A percentile compares a stretch with the other conserved stretches of the same genome.
Conservation (phyloP, 495 filamentous ascomycete genomes). For the Tuber borchii region DNA sequence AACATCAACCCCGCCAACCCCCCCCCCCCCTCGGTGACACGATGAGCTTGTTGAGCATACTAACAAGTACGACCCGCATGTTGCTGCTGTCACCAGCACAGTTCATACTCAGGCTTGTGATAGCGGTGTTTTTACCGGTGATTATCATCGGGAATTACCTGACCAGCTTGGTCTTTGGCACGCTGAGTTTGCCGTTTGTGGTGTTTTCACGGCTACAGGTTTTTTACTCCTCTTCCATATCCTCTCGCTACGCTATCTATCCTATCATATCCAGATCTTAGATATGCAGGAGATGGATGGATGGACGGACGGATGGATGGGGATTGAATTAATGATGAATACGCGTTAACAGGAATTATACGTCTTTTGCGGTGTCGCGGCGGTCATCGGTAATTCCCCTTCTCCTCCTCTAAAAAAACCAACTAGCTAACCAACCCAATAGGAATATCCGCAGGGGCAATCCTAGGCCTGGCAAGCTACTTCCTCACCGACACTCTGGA, state of each 20-base stretch:
- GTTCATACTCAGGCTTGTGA: conserved; percentile 14
- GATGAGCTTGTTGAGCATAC: conserved; percentile 16
- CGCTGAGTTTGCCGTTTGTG: conserved; percentile 13
- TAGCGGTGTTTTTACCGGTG: conserved; percentile 15
- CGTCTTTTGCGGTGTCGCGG: conserved; percentile 29
- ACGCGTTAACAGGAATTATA: conserved; percentile 18
- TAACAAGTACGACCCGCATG: conserved; percentile 6
- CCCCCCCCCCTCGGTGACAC: background rate
- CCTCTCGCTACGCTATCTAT: background rate
- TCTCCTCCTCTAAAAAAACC: background rate
- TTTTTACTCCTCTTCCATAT: background rate
- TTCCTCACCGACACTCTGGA: conserved; percentile 13
- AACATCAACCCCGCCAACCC: background rate
- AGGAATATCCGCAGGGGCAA: conserved; percentile 20
- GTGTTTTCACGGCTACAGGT: conserved; percentile 28
- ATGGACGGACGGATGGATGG: background rate
- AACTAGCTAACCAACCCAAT: background rate
- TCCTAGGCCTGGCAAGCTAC: conserved; percentile 22
- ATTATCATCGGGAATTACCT: conserved; percentile 18
- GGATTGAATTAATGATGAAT: background rate
- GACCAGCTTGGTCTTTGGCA: conserved; percentile 3
- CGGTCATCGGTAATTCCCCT: conserved; percentile 21
- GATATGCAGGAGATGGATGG: background rate
- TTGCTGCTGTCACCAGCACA: conserved; percentile 17
- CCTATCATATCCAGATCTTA: background rate